Conservation (phyloP, 2,329 filamentous ascomycete species). For the Fonsecaea pedrosoi region DNA sequence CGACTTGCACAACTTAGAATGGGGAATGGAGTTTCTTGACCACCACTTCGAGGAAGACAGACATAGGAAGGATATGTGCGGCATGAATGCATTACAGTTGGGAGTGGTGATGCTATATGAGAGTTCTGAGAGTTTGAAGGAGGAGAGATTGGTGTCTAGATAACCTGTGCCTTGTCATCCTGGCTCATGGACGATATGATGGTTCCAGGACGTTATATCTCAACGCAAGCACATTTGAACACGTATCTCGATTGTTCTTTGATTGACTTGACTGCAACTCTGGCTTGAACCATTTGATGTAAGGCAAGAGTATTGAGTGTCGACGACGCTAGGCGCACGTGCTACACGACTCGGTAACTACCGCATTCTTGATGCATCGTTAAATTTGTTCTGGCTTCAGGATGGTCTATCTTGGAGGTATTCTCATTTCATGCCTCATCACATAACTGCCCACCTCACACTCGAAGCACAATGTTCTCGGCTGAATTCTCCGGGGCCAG, state of each 20-base stretch:
- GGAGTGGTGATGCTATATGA: neutral
- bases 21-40: conserved; percentile 14
- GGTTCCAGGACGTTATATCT: neutral
- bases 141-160: conserved; percentile 1
- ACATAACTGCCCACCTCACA: neutral
- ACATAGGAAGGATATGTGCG: conserved; percentile 18
- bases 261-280: neutral
- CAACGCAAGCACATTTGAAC: conserved; percentile 21
- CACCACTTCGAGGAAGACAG: conserved; percentile 1
- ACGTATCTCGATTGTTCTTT: neutral
- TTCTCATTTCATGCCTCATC: neutral
- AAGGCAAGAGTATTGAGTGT: neutral
- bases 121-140: neutral
- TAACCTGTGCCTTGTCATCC: conserved; percentile 9
- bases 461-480: neutral
- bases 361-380: neutral
- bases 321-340: neutral
- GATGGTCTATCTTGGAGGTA: neutral
- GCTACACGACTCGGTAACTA: neutral
- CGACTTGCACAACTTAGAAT: conserved; percentile 27
- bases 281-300: neutral
- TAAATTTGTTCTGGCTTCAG: neutral
- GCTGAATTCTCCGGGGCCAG: neutral
- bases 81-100: conserved; percentile 12
- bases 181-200: conserved; percentile 10